phyloP scores from a whole-genome alignment of 2,329 filamentous ascomycete species.

The Saccharata proteae region DNA sequence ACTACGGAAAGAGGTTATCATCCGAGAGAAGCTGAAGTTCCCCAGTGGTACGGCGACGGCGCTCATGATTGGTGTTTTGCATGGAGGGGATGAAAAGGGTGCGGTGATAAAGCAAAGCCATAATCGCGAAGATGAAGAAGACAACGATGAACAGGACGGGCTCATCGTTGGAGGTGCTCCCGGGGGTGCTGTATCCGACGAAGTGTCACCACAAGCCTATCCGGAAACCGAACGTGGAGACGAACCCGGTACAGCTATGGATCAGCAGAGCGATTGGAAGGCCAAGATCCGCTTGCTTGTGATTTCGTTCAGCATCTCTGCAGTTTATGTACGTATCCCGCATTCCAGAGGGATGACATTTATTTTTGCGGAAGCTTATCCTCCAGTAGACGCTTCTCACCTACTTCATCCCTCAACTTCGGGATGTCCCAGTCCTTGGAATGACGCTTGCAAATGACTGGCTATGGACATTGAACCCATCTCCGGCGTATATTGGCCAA shows the following conservation, averaged over 20 bases:
- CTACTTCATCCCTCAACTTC: constrained; percentile 78
- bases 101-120: constrained; percentile 28
- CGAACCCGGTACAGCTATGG: constrained; percentile 20
- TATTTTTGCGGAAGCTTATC: too few relatives aligned
- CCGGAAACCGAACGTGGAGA: constrained; percentile 15
- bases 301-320: constrained; percentile 48
- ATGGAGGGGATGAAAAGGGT: constrained; percentile 42
- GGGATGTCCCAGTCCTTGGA: constrained; percentile 81
- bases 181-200: constrained; percentile 11
- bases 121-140: constrained; percentile 18
- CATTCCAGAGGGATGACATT: neutral
- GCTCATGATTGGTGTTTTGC: constrained; percentile 79
- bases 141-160: constrained; percentile 5
- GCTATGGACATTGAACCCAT: constrained; percentile 95
- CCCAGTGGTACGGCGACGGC: constrained; percentile 93
- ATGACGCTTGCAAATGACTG: constrained; percentile 60
- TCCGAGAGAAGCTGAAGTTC: constrained; percentile 83
- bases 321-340: constrained; percentile 30
- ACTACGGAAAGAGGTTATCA: constrained; percentile 78
- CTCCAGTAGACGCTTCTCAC: constrained; percentile 63
- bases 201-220: constrained; percentile 4
- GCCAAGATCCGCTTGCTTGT: constrained; percentile 48
- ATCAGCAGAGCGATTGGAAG: constrained; percentile 44
- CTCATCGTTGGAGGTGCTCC: constrained; percentile 5
- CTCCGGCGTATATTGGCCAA: constrained; percentile 92